Base-by-base conservation (phyloP, 305 asterid species). In the Fraxinus sp. region DNA sequence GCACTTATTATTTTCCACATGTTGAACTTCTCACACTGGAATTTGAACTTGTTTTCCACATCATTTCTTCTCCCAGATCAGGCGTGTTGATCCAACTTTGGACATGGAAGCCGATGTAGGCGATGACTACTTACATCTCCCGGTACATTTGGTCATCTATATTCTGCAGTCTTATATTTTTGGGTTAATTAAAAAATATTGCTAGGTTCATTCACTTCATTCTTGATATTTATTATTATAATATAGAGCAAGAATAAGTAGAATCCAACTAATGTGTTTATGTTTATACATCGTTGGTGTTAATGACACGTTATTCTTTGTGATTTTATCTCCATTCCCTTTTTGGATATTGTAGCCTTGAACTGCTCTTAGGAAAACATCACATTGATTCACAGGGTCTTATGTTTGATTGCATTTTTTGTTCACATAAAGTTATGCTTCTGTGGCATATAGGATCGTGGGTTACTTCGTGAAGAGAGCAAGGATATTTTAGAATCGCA, bases 21-120 rank as follows among this genome's bases (percentile, higher is more conserved):
- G 73, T 79, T 66, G 78, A 73, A 24, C 73, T 73, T 81, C 66
- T 82, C 36, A 33, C 7, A 49, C 81, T 83, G 81, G 14, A 79
- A 52, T 72, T 84, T 79, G 79, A 71, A 68, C 81, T 87, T 76
- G 62, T 57, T 30, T 77, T 71, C 64, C 64, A 52, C 64, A n/a
- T 52, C 64, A 52, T 52, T 52, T 52, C 64, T 52, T 52, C 64
- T 52, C n/a, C 73, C 94, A 96, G 99, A 93, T 96, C 86, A 92
- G 95, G 87, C 91, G 91, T 62, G 99, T 96, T 74, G 99, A 96
- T 91, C 99, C 99, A 80, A 90, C 98, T 78, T 91, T 96, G 87
- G 97, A 94, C 90, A 90, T 95, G 90, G 97, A 93, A 87, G 98
- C 99, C 84, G 99, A 95, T 80, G 92, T 89, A 88, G 98, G 99